A percentile compares a stretch with the other conserved stretches of the same genome.
phyloP scores from a whole-genome alignment of 106 monocot species.

The Allium fistulosum region DNA sequence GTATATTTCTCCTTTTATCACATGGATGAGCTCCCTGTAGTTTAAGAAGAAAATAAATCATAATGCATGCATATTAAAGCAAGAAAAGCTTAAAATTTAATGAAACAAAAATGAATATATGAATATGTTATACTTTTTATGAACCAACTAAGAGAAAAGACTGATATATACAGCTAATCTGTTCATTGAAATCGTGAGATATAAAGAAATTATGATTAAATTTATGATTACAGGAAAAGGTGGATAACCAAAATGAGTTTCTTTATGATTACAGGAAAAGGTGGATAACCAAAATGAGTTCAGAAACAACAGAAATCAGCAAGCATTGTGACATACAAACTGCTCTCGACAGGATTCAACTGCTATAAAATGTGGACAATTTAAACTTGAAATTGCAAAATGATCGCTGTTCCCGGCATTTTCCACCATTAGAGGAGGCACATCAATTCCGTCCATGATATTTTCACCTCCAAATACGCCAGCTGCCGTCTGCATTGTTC shows the following conservation, averaged over 20 bases:
- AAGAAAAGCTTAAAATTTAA: too few species aligned
- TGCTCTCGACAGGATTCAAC: conserved; percentile 86
- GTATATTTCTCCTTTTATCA: conserved; percentile 83
- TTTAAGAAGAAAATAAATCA: background rate
- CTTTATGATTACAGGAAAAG: too few species aligned
- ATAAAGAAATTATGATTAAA: too few species aligned
- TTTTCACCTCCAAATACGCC: conserved; percentile 84
- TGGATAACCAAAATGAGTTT: too few species aligned
- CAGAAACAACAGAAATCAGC: background rate
- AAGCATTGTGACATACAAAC: conserved; percentile 32
- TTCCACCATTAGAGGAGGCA: conserved; percentile 59
- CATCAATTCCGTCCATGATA: conserved; percentile 41
- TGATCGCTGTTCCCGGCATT: conserved; percentile 60
- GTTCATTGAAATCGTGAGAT: too few species aligned
- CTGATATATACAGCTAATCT: too few species aligned
- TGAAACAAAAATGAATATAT: too few species aligned
- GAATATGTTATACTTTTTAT: too few species aligned
- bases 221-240: too few species aligned
- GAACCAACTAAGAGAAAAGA: too few species aligned
- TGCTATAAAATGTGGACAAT: conserved; percentile 66
- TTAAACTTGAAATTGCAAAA: conserved; percentile 74
- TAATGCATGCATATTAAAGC: background rate
- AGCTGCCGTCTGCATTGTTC: conserved; percentile 96
- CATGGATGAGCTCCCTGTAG: conserved; percentile 76
- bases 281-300: too few species aligned